These are phyloP conservation scores for Asclepias syriaca DNA, from an alignment of 257 asterid species.

Conservation along the genomic window DNA sequence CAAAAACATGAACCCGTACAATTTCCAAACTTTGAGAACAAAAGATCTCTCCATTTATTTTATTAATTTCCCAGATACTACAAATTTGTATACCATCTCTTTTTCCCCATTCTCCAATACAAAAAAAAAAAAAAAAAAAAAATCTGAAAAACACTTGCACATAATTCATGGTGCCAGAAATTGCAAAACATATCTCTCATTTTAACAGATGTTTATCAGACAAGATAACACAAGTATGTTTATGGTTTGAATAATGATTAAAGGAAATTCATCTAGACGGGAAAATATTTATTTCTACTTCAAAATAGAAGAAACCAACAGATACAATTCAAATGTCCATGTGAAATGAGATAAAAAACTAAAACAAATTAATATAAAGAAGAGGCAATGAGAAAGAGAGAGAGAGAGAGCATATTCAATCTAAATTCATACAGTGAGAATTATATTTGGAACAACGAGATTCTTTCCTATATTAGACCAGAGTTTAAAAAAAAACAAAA, in stretches of 20 bases:
- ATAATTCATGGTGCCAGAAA: neutral
- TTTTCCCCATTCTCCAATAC: neutral
- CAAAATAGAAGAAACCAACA: neutral
- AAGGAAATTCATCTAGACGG: neutral
- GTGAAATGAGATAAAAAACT: neutral
- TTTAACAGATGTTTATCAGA: neutral
- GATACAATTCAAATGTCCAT: neutral
- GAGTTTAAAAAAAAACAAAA: neutral
- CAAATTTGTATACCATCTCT: neutral
- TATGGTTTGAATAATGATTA: neutral
- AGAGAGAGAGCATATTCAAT: neutral
- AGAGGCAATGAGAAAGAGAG: neutral
- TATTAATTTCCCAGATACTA: no score
- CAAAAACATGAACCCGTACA: neutral
- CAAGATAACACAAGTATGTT: neutral
- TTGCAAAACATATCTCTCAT: neutral
- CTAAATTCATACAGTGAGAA: neutral
- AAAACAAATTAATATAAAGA: neutral
- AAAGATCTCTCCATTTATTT: neutral
- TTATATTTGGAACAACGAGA: neutral
- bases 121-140: neutral
- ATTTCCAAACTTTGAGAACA: neutral
- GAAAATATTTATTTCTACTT: neutral
- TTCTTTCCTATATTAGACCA: neutral
- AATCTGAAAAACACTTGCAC: no score